Evolutionary conservation across 75 land plant genomes (phyloP).

Genomic region (Cryptomeria japonica): DNA sequence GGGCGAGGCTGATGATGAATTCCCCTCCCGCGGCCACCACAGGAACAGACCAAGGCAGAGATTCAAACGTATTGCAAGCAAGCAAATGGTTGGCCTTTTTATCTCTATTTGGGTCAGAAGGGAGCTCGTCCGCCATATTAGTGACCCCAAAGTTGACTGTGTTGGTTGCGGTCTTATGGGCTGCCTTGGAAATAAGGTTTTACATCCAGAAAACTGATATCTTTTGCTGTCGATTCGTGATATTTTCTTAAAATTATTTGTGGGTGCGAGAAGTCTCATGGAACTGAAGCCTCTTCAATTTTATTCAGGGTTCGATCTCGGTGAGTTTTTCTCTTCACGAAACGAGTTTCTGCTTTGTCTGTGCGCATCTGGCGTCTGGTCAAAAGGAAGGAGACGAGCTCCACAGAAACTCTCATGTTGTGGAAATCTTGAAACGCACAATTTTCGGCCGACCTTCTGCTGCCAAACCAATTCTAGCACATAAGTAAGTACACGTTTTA

Average conservation of each 20-base stretch:
- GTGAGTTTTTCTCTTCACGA: slow-evolving; percentile 69
- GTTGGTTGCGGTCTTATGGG: slow-evolving; percentile 76
- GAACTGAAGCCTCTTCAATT: no score
- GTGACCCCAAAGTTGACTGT: slow-evolving; percentile 45
- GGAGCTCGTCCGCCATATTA: slow-evolving; percentile 37
- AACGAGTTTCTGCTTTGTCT: slow-evolving; percentile 90
- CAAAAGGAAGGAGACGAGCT: slow-evolving; percentile 68
- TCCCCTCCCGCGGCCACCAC: not conserved
- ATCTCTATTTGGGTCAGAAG: slow-evolving; percentile 58
- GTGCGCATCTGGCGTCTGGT: slow-evolving; percentile 85
- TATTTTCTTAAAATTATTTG: not conserved
- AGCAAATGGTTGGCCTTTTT: slow-evolving; percentile 80
- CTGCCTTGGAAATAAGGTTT: slow-evolving; percentile 74
- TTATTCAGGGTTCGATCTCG: slow-evolving; percentile 75
- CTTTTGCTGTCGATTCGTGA: not conserved
- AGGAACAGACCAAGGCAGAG: not conserved
- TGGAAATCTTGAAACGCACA: slow-evolving; percentile 61
- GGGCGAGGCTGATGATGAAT: not conserved
- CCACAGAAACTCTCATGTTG: slow-evolving; percentile 60
- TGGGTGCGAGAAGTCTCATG: no score
- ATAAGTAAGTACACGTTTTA: slow-evolving; percentile 60
- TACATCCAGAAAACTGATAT: not conserved
- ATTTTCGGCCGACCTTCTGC: slow-evolving; percentile 45
- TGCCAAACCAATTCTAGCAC: slow-evolving; percentile 59
- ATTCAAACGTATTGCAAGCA: slow-evolving; percentile 57